Evolutionary conservation across 257 asterid species (phyloP).

Genomic region (Solanum stenotomum): DNA sequence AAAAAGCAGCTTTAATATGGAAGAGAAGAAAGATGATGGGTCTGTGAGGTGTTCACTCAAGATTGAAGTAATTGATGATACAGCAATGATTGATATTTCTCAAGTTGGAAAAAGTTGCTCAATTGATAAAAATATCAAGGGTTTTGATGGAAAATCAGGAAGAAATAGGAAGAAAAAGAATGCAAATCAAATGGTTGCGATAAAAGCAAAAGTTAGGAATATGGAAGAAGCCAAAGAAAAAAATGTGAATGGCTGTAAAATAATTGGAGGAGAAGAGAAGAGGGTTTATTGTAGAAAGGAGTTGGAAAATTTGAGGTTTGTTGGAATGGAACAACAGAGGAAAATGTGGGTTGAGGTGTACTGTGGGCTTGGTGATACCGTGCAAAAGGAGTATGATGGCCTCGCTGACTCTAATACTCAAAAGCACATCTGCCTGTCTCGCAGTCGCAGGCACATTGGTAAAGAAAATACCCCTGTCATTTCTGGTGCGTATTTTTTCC

Average conservation of each 20-base stretch:
- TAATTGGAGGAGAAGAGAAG: conserved; percentile 22
- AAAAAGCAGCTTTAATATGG: not conserved
- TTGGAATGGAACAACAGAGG: conserved; percentile 51
- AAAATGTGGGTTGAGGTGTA: conserved; percentile 68
- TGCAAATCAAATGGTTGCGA: not conserved
- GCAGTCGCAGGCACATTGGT: conserved; percentile 30
- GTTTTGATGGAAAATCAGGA: not conserved
- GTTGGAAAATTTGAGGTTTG: conserved; percentile 56
- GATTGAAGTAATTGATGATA: conserved; percentile 28
- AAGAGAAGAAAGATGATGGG: not conserved
- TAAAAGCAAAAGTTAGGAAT: conserved; percentile 25
- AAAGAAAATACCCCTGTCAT: conserved; percentile 16
- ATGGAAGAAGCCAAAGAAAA: conserved; percentile 4
- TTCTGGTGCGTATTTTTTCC: conserved; percentile 20
- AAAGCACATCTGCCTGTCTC: conserved; percentile 22
- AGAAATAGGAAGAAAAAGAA: conserved; percentile 4
- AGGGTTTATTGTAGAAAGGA: conserved; percentile 47
- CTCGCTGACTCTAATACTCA: conserved; percentile 15
- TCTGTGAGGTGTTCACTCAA: conserved; percentile 13
- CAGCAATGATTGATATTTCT: conserved; percentile 18
- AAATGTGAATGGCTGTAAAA: not conserved
- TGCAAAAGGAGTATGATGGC: conserved; percentile 51
- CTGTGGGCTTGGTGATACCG: conserved; percentile 49
- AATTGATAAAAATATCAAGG: not conserved
- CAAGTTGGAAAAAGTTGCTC: not conserved